These are phyloP conservation scores for Schoenoplectus tabernaemontani DNA, from an alignment of 202 grass and related monocot genomes.

Conservation along the genomic window DNA sequence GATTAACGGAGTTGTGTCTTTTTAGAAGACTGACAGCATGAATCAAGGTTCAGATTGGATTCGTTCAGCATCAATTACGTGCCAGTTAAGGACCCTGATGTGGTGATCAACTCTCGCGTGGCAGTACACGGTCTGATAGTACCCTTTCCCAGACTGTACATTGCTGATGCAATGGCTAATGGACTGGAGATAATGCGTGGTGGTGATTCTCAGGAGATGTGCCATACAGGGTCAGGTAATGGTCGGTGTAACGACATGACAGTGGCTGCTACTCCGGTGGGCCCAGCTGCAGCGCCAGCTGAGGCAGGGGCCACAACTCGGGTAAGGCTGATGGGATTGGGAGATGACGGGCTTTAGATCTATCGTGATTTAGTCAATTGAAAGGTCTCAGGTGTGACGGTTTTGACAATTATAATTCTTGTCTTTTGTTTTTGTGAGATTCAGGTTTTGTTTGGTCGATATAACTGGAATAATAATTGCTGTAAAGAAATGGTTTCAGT, in stretches of 20 bases:
- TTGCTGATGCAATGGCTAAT: conserved; percentile 30
- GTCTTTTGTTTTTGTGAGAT: background rate
- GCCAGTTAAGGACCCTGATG: conserved; percentile 46
- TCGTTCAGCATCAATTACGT: conserved; percentile 68
- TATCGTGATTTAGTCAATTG: background rate
- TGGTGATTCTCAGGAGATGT: conserved; percentile 8
- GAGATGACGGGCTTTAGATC: conserved; percentile 19
- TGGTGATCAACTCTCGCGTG: conserved; percentile 56
- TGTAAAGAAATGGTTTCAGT: background rate
- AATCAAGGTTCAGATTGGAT: background rate
- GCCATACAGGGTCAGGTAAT: background rate
- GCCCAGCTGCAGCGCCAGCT: background rate
- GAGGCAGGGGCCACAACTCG: background rate
- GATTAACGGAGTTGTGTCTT: no score
- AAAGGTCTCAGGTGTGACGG: no score
- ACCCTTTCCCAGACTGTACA: conserved; percentile 57
- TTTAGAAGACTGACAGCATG: no score
- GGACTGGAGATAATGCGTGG: conserved; percentile 11
- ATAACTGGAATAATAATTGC: background rate
- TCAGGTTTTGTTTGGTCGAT: background rate
- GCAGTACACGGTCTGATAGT: conserved; percentile 48
- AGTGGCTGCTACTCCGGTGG: background rate
- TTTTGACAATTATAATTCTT: background rate
- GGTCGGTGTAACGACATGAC: background rate
- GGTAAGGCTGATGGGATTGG: conserved; percentile 8